Evolutionary conservation across 352 stramenopile species (phyloP), one percentile per base, ranked within the genome.

Genomic region (Pythium utonaiense): DNA sequence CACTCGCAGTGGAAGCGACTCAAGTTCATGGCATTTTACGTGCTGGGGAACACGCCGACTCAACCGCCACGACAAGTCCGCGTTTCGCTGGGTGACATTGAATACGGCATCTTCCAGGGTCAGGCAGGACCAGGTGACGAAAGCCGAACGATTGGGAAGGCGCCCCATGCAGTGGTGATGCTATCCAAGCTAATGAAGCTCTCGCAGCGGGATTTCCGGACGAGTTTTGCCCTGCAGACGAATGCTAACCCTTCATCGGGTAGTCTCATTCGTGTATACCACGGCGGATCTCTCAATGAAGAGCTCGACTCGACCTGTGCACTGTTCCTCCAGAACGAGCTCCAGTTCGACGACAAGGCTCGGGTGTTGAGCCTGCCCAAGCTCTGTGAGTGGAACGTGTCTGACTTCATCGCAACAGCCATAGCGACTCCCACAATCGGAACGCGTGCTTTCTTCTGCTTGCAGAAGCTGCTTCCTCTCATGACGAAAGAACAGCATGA

Each of bases 221-320:
- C 91, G 1, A 90, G 80, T 55, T 85, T 95, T 60, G 86, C 86
- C n/a, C 66, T 97, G 3, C 91, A 97, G 63, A 68, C 89, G 54
- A 78, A 85, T 65, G 77, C 57, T 50, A 76, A 63, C 56, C 80
- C 66, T 30, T 54, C 6, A 57, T 16, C 25, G 13, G 27, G 21
- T 27, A 31, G n/a, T 3, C 53, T 76, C 22, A 80, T 97, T 38
- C 67, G 80, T 3, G 73, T 96, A 13, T 97, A 96, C 57, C 57
- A 80, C n/a, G 62, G 70, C 19, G 54, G 42, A 34, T 40, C 48
- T 42, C n/a, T 96, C 0, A 68, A 94, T 33, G 60, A 78, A n/a
- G 81, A 98, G 68, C 65, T 98, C 28, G 77, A 95, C 36, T 47
- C 70, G 17, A 71, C 71, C 1, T 83, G 81, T 63, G 69, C 75